Percentiles rank a stretch among this genome's conserved stretches.
These are phyloP conservation scores for Ballota nigra DNA, from an alignment of 257 asterid genomes.

Conservation along the genomic window DNA sequence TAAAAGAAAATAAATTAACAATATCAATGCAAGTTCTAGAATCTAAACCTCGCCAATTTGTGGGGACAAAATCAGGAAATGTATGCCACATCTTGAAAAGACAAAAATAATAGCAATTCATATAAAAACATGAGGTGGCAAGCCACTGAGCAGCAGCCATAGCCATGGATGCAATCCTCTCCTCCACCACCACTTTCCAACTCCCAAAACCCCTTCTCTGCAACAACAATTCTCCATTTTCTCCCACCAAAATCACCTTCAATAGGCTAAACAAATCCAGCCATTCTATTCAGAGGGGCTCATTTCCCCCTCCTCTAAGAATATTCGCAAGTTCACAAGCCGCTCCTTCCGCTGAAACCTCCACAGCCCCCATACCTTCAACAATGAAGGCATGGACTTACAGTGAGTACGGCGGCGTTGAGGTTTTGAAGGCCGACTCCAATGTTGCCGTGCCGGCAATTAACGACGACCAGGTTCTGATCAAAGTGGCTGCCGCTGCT, in stretches of 20 bases:
- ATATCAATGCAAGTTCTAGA: conserved; percentile 22
- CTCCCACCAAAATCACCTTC: conserved; percentile 19
- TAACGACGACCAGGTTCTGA: conserved; percentile 71
- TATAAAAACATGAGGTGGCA: conserved; percentile 14
- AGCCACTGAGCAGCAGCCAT: conserved; percentile 28
- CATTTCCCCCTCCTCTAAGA: conserved; percentile 24
- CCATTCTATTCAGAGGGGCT: conserved; percentile 9
- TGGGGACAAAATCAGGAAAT: conserved; percentile 13
- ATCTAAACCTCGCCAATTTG: not conserved
- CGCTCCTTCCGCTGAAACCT: conserved; percentile 43
- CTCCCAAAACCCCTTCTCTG: conserved; percentile 34
- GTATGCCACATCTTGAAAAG: conserved; percentile 26
- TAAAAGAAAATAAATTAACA: too few species aligned
- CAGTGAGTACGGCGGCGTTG: conserved; percentile 71
- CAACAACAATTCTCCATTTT: conserved; percentile 26
- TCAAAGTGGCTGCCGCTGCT: conserved; percentile 86
- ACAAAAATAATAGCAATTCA: not conserved
- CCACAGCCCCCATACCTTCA: conserved; percentile 49
- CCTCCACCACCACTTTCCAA: conserved; percentile 58
- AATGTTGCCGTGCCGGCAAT: conserved; percentile 59
- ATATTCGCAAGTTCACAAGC: conserved; percentile 58
- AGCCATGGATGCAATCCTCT: conserved; percentile 61
- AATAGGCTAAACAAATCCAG: conserved; percentile 17
- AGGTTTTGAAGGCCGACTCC: conserved; percentile 62
- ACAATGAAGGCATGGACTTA: conserved; percentile 88